A percentile compares a stretch with the other conserved stretches of the same genome.
Evolutionary conservation across 495 filamentous ascomycete species (phyloP).

Genomic region (Cairneyella variabilis): DNA sequence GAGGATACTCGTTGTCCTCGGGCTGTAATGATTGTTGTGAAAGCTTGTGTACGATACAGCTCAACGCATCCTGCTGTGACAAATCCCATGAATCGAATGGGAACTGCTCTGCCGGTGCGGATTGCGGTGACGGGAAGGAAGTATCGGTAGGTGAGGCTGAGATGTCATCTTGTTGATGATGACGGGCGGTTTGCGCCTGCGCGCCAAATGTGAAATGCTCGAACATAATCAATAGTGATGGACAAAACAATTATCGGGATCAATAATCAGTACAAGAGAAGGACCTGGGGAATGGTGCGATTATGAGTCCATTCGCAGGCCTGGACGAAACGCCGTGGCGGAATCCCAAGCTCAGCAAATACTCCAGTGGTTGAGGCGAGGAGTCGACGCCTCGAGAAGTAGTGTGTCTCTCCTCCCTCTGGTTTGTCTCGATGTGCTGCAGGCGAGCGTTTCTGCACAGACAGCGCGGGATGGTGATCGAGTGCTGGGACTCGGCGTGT

Average conservation of each 20-base stretch:
- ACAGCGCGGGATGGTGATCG: too few relatives aligned
- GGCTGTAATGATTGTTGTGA: constrained; percentile 12
- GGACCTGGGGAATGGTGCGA: neutral
- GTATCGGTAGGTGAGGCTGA: constrained; percentile 16
- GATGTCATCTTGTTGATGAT: constrained; percentile 3
- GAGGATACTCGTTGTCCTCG: constrained; percentile 11
- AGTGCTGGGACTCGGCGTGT: too few relatives aligned
- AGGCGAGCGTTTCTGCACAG: too few relatives aligned
- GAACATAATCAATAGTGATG: constrained; percentile 15
- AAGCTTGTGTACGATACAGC: constrained; percentile 16
- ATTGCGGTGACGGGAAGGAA: constrained; percentile 10
- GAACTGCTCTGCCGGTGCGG: neutral
- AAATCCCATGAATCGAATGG: neutral
- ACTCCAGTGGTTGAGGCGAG: neutral
- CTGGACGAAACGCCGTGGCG: constrained; percentile 20
- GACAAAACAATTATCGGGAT: neutral
- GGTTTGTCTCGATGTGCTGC: too few relatives aligned
- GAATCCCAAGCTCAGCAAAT: constrained; percentile 14
- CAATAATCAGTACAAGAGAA: constrained; percentile 2
- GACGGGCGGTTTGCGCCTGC: constrained; percentile 4
- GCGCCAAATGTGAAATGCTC: constrained; percentile 24
- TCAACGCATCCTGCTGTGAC: neutral
- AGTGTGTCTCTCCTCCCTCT: neutral
- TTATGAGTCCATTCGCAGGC: constrained; percentile 20
- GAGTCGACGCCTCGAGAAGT: neutral